Evolutionary conservation across 805 yeast genomes (phyloP), one percentile per base, ranked within the genome.

Genomic region (Yarrowia sp.): DNA sequence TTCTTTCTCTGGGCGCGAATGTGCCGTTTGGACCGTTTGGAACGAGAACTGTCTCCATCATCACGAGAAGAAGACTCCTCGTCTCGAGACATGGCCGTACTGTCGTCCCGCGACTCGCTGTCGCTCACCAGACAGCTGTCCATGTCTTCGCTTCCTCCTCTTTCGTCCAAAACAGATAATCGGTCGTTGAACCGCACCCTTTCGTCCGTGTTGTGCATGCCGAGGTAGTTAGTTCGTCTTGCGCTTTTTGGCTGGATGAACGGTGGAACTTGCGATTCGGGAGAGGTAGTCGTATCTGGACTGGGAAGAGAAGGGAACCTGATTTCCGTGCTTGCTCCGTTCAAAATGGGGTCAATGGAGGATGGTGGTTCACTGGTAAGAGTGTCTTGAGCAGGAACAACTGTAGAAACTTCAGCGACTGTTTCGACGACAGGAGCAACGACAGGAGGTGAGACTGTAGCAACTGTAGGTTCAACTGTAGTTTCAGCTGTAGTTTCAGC

Each of bases 211-310:
- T 36, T 17, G 35, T 24, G 44, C 44, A 51, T 51, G n/a, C 32
- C 43, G 21, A 51, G 40, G 14, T 35, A 51, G 61, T 4, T 28
- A 35, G 24, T 11, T 33, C 35, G 5, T 5, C 46, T 22, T 2
- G 61, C 61, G 8, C 38, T 26, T 26, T 54, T 54, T 4, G 61
- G 61, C 14, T 54, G 61, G 9, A 54, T 54, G 26, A 54, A 54
- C 24, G 61, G 61, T 7, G 61, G 61, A 1, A 54, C 46, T 4
- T 36, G 61, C 5, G 30, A 24, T 12, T 36, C 44, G 8, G 61
- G 61, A 2, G 61, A 54, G 2, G 59, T 22, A 8, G 59, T 51
- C 7, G 61, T 36, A 16, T 54, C 61, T 35, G 61, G 61, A 17
- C 46, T 54, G 11, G 61, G 61, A 7, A 54, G 46, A 5, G 61